Evolutionary conservation across 1,139 yeast species (phyloP).

Genomic region (Suhomyces yuchorum): DNA sequence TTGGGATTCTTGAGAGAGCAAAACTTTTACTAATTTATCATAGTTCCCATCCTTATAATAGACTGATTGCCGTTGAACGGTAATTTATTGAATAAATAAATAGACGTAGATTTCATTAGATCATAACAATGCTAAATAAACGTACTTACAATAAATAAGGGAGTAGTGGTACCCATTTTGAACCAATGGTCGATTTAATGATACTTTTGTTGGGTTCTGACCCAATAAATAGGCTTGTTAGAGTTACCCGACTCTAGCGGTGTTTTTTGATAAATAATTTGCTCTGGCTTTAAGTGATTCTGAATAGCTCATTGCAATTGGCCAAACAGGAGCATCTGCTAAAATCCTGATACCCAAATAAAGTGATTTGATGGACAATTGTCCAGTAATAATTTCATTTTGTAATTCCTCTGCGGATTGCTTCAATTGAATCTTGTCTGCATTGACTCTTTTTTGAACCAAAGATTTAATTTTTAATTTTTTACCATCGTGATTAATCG

Average conservation of each 20-base stretch:
- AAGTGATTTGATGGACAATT: slow-evolving; percentile 57
- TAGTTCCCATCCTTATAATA: neutral
- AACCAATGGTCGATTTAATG: neutral
- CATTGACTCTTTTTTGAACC: slow-evolving; percentile 22
- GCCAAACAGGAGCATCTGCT: slow-evolving; percentile 86
- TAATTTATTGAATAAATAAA: neutral
- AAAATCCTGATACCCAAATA: slow-evolving; percentile 70
- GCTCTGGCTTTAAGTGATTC: slow-evolving; percentile 75
- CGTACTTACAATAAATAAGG: slow-evolving; percentile 1
- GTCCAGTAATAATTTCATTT: slow-evolving; percentile 34
- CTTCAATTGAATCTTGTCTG: neutral
- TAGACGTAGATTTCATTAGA: slow-evolving; percentile 6
- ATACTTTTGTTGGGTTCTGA: neutral
- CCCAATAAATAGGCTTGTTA: neutral
- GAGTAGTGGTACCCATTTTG: neutral
- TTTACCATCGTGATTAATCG: slow-evolving; percentile 25
- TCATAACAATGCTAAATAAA: slow-evolving; percentile 5
- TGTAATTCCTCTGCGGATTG: slow-evolving; percentile 5
- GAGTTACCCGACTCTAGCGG: slow-evolving; percentile 7
- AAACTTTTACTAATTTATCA: slow-evolving; percentile 37
- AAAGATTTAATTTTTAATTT: slow-evolving; percentile 27
- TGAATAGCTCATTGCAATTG: slow-evolving; percentile 72
- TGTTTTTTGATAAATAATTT: slow-evolving; percentile 24
- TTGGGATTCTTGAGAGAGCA: slow-evolving; percentile 73
- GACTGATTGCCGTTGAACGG: slow-evolving; percentile 1